Percentiles rank a stretch among this genome's conserved stretches.
Evolutionary conservation across 805 yeast species (phyloP).

Genomic region (Lachancea thermotolerans): DNA sequence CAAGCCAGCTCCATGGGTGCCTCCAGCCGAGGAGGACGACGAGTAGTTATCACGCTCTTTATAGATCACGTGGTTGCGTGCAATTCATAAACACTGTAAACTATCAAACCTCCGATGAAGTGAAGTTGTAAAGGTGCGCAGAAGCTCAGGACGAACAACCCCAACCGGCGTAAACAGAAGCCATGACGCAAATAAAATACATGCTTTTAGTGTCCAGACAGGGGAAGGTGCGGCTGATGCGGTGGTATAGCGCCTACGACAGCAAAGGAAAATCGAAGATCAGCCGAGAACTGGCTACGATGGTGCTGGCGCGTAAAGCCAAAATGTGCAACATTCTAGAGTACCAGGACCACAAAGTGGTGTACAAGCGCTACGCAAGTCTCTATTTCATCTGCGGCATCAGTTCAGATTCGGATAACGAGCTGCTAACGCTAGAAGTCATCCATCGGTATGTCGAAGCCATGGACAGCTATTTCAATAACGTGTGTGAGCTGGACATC

Average conservation of each 20-base stretch:
- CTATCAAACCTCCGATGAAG: neutral
- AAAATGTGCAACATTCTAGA: constrained; percentile 95
- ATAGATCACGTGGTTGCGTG: neutral
- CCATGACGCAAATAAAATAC: constrained; percentile 51
- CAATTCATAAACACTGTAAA: neutral
- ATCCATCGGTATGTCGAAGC: constrained; percentile 93
- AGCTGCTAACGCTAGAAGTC: constrained; percentile 73
- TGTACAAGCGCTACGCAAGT: constrained; percentile 90
- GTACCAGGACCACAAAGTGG: constrained; percentile 67
- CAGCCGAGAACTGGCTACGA: constrained; percentile 77
- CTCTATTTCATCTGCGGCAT: constrained; percentile 85
- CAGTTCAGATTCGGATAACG: constrained; percentile 51
- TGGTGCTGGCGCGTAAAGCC: constrained; percentile 76
- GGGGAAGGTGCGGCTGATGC: constrained; percentile 87
- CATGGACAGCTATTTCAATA: constrained; percentile 93
- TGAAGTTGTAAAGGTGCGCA: neutral
- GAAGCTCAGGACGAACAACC: too few species aligned
- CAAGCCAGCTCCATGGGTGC: constrained; percentile 65
- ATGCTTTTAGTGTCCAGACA: constrained; percentile 81
- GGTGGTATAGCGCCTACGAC: constrained; percentile 85
- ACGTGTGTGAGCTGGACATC: constrained; percentile 93
- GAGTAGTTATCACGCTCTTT: neutral
- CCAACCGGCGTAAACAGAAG: neutral
- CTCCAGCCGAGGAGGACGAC: constrained; percentile 30
- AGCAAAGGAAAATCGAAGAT: constrained; percentile 81